phyloP scores from a whole-genome alignment of 768 basidiomycete species.

The Pleurotus citrinopileatus region DNA sequence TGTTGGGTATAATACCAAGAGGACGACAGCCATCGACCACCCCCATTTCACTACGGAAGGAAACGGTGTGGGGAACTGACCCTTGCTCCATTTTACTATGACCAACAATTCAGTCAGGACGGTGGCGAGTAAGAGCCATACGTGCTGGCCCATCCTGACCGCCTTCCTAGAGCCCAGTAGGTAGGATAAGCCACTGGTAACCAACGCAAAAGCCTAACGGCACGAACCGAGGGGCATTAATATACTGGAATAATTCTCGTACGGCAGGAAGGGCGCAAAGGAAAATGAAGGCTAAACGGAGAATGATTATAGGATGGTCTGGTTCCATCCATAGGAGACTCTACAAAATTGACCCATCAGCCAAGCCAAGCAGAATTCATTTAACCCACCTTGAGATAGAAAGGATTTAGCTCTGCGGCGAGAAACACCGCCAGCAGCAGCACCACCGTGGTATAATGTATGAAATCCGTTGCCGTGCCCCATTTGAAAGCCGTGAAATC shows the following conservation, averaged over 20 bases:
- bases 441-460: slow-evolving; percentile 74
- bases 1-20: slow-evolving; percentile 68
- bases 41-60: slow-evolving; percentile 63
- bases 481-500: slow-evolving; percentile 89
- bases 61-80: slow-evolving; percentile 62
- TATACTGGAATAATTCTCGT: slow-evolving; percentile 80
- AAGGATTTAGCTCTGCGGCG: slow-evolving; percentile 83
- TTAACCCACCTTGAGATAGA: slow-evolving; percentile 74
- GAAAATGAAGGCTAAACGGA: slow-evolving; percentile 72
- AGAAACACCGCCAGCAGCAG: slow-evolving; percentile 74
- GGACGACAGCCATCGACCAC: slow-evolving; percentile 56
- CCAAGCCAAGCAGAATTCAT: too few species aligned
- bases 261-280: slow-evolving; percentile 86
- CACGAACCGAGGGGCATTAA: slow-evolving; percentile 75
- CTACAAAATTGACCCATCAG: slow-evolving; percentile 19
- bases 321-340: slow-evolving; percentile 86
- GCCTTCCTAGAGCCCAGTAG: slow-evolving; percentile 48
- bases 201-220: not conserved
- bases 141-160: slow-evolving; percentile 88
- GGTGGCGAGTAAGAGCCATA: slow-evolving; percentile 86
- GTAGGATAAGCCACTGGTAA: slow-evolving; percentile 2
- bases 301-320: slow-evolving; percentile 80
- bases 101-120: slow-evolving; percentile 77
- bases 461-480: slow-evolving; percentile 74
- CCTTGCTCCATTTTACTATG: slow-evolving; percentile 80